Base-by-base conservation (phyloP, 768 basidiomycete species). In the Psilocybe subaeruginosa region DNA sequence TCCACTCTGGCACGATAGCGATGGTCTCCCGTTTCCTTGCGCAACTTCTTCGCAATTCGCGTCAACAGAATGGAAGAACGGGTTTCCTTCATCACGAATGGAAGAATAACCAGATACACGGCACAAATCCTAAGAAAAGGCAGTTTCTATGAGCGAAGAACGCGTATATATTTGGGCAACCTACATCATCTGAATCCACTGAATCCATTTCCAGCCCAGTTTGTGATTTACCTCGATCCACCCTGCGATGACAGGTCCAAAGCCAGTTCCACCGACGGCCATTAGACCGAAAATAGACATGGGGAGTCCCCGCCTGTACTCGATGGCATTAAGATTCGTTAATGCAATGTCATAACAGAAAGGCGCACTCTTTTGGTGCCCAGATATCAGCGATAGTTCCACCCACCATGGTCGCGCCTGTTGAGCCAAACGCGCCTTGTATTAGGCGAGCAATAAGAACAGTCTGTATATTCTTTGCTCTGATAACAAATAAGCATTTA, bases 301-400 rank as follows among this genome's bases (percentile, higher is more conserved):
- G 0, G 92, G 92, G 1, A 89, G 67, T 1, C 91, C 91, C 3
- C 92, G 90, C 51, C 90, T 92, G 59, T 8, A 14, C n/a, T 59
- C 23, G 50, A 43, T 16, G 29, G 33, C 27, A 3, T 14, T 54
- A 39, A 51, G 9, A 37, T 43, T 14, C 41, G 9, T 54, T 52
- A 23, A 17, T 23, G 33, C 12, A 58, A 51, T 2, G 9, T 16
- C 27, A 43, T 4, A 41, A 30, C 14, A 8, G 37, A 52, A 8
- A 3, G 14, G 31, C 80, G 64, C 63, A 89, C 88, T 90, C 84
- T 65, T 80, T 75, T 3, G 87, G 77, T 3, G 71, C 69, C 87
- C 88, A 91, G 16, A 91, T 85, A 69, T 91, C 90, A 45, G 87
- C 84, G 27, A 90, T 82, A 2, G 86, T 88, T n/a, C 90, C 90